Base-by-base conservation (phyloP, 2,329 filamentous ascomycete species). In the Colletotrichum graminicola region DNA sequence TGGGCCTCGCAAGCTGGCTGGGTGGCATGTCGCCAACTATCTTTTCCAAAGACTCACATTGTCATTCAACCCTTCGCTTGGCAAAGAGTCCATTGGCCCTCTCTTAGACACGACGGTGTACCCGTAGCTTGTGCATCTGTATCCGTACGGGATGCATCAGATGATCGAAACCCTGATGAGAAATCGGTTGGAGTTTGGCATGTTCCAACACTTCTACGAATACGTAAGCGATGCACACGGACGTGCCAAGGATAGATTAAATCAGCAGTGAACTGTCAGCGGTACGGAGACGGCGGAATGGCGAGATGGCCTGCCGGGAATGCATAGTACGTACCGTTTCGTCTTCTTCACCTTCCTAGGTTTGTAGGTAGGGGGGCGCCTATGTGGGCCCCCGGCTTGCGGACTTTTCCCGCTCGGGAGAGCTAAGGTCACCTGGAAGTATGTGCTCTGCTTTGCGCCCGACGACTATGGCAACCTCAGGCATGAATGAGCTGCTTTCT, bases 161-260 rank as follows among this genome's bases (percentile, higher is more conserved):
- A 32, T 34, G 39, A 65, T 57, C 34, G 23, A 51, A 69, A 66
- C 47, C 67, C 56, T 55, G 67, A 62, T 29, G 62, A 51, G 64
- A 26, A 52, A 62, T n/a, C 26, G 43, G 23, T 45, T 71, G 68
- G 45, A 68, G 68, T 71, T 71, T 71, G 68, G 52, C 52, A 54
- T 23, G n/a, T 71, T 71, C 68, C 68, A 71, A 68, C 34, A 14
- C 47, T 61, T 54, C 43, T 39, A 36, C 32, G 59, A 59, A 67
- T 63, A 71, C 68, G 64, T 68, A 71, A 71, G 64, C 49, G 65
- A 62, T 67, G 64, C 47, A 62, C 51, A 34, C 59, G 14, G 29
- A 10, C 41, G 51, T 56, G 67, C 67, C 56, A 67, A 57, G 29
- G 63, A 62, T 45, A 45, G 51, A 66, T 71, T 55, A 32, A 67